These are phyloP conservation scores for Xylaria sp. DNA, from an alignment of 2,329 filamentous ascomycete genomes.

Conservation along the genomic window DNA sequence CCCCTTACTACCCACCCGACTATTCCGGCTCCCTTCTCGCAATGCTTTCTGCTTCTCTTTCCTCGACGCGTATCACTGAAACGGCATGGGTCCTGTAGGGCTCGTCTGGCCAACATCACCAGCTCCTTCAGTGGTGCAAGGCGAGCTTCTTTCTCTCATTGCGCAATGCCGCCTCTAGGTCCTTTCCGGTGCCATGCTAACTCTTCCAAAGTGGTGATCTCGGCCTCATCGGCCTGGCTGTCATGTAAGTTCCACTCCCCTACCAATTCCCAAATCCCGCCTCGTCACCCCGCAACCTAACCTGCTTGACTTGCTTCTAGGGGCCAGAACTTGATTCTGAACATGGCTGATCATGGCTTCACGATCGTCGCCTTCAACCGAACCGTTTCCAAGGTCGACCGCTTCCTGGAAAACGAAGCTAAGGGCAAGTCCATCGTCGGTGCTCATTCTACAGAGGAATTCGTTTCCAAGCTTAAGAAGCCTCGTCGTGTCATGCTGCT, in stretches of 20 bases:
- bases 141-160: conserved; percentile 50
- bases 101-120: conserved; percentile 79
- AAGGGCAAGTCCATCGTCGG: conserved; percentile 96
- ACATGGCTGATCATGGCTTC: conserved; percentile 91
- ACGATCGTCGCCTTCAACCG: conserved; percentile 99
- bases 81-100: conserved; percentile 62
- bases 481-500: conserved; percentile 98
- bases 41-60: conserved; percentile 45
- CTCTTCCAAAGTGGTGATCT: conserved; percentile 78
- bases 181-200: conserved; percentile 62
- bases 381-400: conserved; percentile 97
- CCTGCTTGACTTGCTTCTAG: conserved; percentile 49
- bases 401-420: conserved; percentile 89
- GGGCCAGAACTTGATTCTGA: conserved; percentile 89
- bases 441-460: conserved; percentile 93
- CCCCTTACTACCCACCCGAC: conserved; percentile 39
- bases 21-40: conserved; percentile 39
- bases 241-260: conserved; percentile 71
- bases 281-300: conserved; percentile 31
- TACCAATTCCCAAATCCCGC: conserved; percentile 1
- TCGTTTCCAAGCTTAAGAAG: conserved; percentile 95
- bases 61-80: conserved; percentile 50
- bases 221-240: conserved; percentile 91
- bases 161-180: conserved; percentile 39
- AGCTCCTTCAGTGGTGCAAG: conserved; percentile 68